Base-by-base conservation (phyloP, 2,329 filamentous ascomycete species). In the Thelonectria rubi region DNA sequence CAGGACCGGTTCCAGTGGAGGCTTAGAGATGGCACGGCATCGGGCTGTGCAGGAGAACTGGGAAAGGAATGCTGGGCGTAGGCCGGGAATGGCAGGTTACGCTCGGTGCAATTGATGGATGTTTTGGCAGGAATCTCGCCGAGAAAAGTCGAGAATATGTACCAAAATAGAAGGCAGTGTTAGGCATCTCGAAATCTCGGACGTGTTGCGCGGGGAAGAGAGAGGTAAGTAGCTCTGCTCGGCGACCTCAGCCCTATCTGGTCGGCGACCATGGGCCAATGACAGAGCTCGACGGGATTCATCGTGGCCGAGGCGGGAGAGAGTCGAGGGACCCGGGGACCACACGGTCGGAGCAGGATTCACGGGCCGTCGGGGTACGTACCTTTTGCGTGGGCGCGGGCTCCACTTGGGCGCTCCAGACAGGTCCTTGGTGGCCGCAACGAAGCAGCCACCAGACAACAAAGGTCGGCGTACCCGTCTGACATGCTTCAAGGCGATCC, bases 321-420 rank as follows among this genome's bases (percentile, higher is more conserved):
- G n/a, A n/a, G n/a, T n/a, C n/a, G n/a, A n/a, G 21, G 42, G 48
- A 18, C n/a, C 40, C 42, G 51, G 51, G 26, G 40, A 37, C 51
- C 42, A 37, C 17, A 18, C 10, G 10, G 15, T 45, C 17, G 12
- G 37, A 32, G 11, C 37, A 17, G 55, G 18, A 11, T 39, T 24
- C 10, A 17, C 55, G 46, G 47, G 46, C 55, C 47, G 39, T 45
- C 55, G 55, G 55, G 55, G 53, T 51, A 57, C 47, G 55, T 57
- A 47, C 34, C 21, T n/a, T 17, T 14, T 8, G 3, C 24, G 14
- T 32, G 8, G 12, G 17, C 18, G 4, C 53, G 45, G 56, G 18
- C 15, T 43, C 45, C 21, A 26, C 11, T 50, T 7, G 18, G 17
- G n/a, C 17, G 47, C 39, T 20, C 30, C 14, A 43, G 17, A 43